Conservation (phyloP, 192 early-diverging fungal genomes). For the Rhizoclosmatium globosum region DNA sequence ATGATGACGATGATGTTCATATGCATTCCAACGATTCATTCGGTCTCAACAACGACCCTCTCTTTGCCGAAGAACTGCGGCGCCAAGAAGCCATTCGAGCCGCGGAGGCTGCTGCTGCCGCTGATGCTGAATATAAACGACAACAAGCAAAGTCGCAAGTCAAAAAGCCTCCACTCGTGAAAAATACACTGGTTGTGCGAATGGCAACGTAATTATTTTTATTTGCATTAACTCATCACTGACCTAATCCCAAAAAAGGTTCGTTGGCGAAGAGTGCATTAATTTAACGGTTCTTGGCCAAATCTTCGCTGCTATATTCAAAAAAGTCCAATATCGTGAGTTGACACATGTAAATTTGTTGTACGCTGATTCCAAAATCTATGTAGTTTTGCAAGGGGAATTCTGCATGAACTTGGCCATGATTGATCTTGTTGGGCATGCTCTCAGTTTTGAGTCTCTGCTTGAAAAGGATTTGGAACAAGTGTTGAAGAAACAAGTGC, state of each 20-base stretch:
- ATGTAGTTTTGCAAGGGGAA: conserved; percentile 16
- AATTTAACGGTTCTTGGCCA: conserved; percentile 26
- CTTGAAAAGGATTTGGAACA: conserved; percentile 18
- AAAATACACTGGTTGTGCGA: neutral
- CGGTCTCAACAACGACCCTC: conserved; percentile 26
- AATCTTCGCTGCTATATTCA: conserved; percentile 4
- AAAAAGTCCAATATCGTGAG: conserved; percentile 33
- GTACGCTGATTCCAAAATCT: neutral
- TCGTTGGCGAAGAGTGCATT: conserved; percentile 23
- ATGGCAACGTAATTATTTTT: neutral
- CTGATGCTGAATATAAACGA: conserved; percentile 17
- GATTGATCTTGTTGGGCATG: conserved; percentile 13
- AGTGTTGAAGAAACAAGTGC: conserved; percentile 2
- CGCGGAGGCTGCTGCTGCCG: conserved; percentile 20
- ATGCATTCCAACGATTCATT: conserved; percentile 14
- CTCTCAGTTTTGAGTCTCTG: conserved; percentile 21
- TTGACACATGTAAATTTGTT: neutral
- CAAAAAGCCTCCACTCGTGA: neutral
- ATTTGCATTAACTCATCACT: neutral
- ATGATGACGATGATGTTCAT: conserved; percentile 19
- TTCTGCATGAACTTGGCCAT: conserved; percentile 8
- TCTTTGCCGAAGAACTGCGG: conserved; percentile 26
- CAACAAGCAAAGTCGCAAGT: neutral
- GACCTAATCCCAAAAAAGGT: neutral
- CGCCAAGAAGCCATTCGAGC: neutral